A percentile compares a stretch with the other conserved stretches of the same genome.
Evolutionary conservation across 306 rosid species (phyloP).

Genomic region (Neltuma alba): DNA sequence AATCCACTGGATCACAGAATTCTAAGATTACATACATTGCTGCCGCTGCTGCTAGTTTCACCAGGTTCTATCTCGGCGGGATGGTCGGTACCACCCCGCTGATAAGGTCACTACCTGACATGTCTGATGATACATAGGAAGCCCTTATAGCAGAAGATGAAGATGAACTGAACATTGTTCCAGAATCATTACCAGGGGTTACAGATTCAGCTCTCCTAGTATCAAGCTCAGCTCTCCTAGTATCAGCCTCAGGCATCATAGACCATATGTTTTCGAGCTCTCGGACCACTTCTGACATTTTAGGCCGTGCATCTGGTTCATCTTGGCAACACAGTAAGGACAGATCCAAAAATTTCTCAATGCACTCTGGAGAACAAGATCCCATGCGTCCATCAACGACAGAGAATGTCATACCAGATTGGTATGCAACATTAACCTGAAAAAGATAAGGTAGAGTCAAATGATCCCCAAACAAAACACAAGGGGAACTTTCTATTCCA

Average conservation of each 20-base stretch:
- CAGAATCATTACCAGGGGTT: slow-evolving; percentile 37
- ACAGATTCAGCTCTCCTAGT: neutral
- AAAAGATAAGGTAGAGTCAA: neutral
- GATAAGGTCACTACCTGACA: slow-evolving; percentile 73
- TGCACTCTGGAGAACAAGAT: slow-evolving; percentile 62
- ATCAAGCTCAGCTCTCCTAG: slow-evolving; percentile 31
- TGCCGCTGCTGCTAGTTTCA: neutral
- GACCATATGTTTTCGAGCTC: slow-evolving; percentile 70
- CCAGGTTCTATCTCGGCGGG: slow-evolving; percentile 66
- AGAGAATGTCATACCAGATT: slow-evolving; percentile 58
- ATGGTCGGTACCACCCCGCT: slow-evolving; percentile 72
- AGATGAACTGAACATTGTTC: slow-evolving; percentile 47
- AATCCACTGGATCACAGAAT: slow-evolving; percentile 2
- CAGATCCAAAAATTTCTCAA: slow-evolving; percentile 56
- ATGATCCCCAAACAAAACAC: neutral
- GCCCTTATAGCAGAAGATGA: slow-evolving; percentile 60
- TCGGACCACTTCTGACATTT: slow-evolving; percentile 79
- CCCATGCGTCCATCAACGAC: slow-evolving; percentile 68
- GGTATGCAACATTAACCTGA: slow-evolving; percentile 63
- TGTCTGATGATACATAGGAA: slow-evolving; percentile 53
- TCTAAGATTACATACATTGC: slow-evolving; percentile 6
- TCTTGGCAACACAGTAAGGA: slow-evolving; percentile 84
- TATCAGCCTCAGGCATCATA: slow-evolving; percentile 61
- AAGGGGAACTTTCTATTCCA: too few relatives aligned
- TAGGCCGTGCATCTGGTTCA: slow-evolving; percentile 73